Base-by-base conservation (phyloP, 2,329 filamentous ascomycete genomes). In the Diplodia seriata region DNA sequence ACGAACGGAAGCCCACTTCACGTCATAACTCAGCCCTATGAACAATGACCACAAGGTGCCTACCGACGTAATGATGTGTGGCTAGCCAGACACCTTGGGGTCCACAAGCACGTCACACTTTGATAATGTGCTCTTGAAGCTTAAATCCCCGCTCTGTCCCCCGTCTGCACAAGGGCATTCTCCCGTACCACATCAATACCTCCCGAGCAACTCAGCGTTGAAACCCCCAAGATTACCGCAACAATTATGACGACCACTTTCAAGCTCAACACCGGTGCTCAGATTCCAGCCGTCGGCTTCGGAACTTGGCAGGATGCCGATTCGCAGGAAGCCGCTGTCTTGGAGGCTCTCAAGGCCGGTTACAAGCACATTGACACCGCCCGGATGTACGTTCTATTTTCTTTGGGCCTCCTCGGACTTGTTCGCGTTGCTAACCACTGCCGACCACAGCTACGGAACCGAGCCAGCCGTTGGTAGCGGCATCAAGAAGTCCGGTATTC, bases 261-360 rank as follows among this genome's bases (percentile, higher is more conserved):
- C 78, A 89, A 88, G 82, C 85, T 90, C 70, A 89, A 82, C 80
- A 88, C 83, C 79, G 87, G 88, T 79, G 76, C 86, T 73, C 84
- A 90, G 73, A 92, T 92, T 90, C 90, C 90, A 75, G 86, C 90
- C 77, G 88, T 92, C 71, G 90, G 90, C 79, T 91, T 91, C 77
- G 90, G 90, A 69, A 86, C 94, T 72, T 95, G 92, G 92, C 95
- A 95, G 83, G 90, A 94, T 72, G 87, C 88, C 78, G 91, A 86
- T 18, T 29, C 26, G 7, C 43, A 90, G 72, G 86, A 87, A 66
- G 88, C 87, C 66, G 89, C 87, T 76, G 88, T 43, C 33, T n/a
- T 43, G 18, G 43, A 75, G 64, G 77, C 77, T 56, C 78, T 79
- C 71, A 76, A 78, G 72, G 70, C 70, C 26, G 76, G 77, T 66